Base-by-base conservation (phyloP, 2,329 filamentous ascomycete species). In the Aurifilum marmelostoma region DNA sequence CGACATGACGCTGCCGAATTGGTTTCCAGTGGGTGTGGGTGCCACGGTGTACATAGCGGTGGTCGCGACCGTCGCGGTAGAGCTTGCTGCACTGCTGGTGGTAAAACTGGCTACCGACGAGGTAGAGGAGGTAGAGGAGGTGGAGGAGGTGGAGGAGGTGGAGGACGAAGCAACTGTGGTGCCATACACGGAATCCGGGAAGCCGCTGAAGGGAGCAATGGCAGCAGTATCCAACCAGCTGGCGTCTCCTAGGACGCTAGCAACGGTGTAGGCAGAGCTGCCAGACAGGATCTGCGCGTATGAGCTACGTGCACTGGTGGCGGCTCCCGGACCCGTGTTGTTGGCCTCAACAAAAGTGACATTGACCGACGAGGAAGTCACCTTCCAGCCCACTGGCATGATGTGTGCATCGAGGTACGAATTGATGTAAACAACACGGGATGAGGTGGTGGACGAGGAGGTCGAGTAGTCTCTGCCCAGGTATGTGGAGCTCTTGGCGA, bases 1-100 rank as follows among this genome's bases (percentile, higher is more conserved):
- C 18, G 81, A 79, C 3, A 79, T 77, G 1, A 84, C 77, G 6
- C 78, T 81, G 27, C 75, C 72, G 68, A 81, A 84, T 47, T 83
- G 77, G 18, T 78, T 78, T 18, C 56, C 56, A 37, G 56, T 59
- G 29, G 56, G 56, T 24, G 56, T 32, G 8, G 56, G 56, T 3
- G 56, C 56, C 21, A 59, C 56, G 27, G 39, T 56, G 63, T 65
- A 54, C 50, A 37, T 34, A 2, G 74, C 75, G 2, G 80, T 72
- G 39, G 82, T 67, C 67, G 76, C 75, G 1, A 80, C 73, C 3
- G 79, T 80, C 0, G 80, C 75, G 3, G 77, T 77, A 8, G 76
- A 73, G 56, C 75, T 74, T 14, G 73, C 67, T 0, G 73, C 69
- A 16, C 74, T 63, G 62, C 50, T 24, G 60, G 47, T 9, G 3